Percentiles rank a stretch among this genome's conserved stretches.
These are phyloP conservation scores for Omphalea diandra DNA, from an alignment of 441 rosid species.

Conservation along the genomic window DNA sequence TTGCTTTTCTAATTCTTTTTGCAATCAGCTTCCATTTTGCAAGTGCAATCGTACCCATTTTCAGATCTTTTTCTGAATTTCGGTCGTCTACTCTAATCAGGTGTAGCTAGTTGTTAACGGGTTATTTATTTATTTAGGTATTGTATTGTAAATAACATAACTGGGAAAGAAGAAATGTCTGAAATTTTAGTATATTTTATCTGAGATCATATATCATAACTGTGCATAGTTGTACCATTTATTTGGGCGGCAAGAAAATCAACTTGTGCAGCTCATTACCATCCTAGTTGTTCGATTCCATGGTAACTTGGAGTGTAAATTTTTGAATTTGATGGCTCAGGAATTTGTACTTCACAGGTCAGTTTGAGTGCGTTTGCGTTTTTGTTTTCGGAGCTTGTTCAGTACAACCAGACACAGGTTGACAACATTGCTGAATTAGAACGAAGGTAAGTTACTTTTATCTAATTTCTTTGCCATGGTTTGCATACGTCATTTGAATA, in stretches of 20 bases:
- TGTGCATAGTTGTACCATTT: too few relatives aligned
- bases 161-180: too few relatives aligned
- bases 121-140: too few relatives aligned
- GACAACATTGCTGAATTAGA: slow-evolving; percentile 94
- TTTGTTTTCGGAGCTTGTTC: slow-evolving; percentile 97
- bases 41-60: neutral
- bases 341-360: slow-evolving; percentile 47
- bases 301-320: neutral
- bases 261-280: neutral
- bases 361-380: slow-evolving; percentile 92
- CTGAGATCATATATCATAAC: neutral
- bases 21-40: neutral
- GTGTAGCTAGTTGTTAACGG: neutral
- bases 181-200: neutral
- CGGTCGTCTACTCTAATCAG: neutral
- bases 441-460: slow-evolving; percentile 49
- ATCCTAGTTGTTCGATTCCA: too few relatives aligned
- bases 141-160: neutral
- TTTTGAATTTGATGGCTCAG: neutral
- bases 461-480: neutral
- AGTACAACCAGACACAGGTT: slow-evolving; percentile 92
- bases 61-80: slow-evolving; percentile 9
- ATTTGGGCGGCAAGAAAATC: neutral
- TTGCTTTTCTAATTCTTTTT: neutral
- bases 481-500: neutral